A percentile compares a stretch with the other conserved stretches of the same genome.
Conservation (phyloP, 139 green algal genomes). For the Microglena sp. region DNA sequence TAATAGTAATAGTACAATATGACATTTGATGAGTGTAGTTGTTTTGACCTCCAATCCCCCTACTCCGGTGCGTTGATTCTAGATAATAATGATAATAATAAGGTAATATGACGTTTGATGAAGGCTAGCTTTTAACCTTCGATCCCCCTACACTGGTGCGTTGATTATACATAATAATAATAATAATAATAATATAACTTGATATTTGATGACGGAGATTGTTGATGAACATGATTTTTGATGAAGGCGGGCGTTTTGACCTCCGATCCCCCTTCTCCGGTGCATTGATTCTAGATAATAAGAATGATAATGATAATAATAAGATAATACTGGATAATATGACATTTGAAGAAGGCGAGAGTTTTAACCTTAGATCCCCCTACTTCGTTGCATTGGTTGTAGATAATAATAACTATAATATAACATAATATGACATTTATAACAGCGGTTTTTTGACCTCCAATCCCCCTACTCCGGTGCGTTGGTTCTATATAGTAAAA, state of each 20-base stretch:
- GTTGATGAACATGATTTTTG: too few species aligned
- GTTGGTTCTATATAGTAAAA: too few species aligned
- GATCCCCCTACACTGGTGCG: not conserved
- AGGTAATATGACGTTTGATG: not conserved
- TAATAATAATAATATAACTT: too few species aligned
- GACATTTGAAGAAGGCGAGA: conserved; percentile 33
- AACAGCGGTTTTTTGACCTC: not conserved
- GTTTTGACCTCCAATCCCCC: too few species aligned
- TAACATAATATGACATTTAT: not conserved
- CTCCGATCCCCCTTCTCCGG: conserved; percentile 29
- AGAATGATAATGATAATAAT: not conserved
- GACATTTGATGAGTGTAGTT: too few species aligned
- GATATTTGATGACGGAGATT: too few species aligned
- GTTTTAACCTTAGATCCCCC: conserved; percentile 33
- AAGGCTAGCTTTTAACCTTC: not conserved
- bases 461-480: not conserved
- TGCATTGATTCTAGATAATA: not conserved
- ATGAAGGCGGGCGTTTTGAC: conserved; percentile 36
- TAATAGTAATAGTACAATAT: too few species aligned
- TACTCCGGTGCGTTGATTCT: too few species aligned
- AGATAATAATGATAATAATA: not conserved
- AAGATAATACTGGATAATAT: too few species aligned
- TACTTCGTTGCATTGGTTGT: conserved; percentile 19
- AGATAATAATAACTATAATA: not conserved
- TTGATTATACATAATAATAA: too few species aligned